Evolutionary conservation across 495 filamentous ascomycete genomes (phyloP), one percentile per base, ranked within the genome.

Genomic region (Talaromyces proteolyticus): DNA sequence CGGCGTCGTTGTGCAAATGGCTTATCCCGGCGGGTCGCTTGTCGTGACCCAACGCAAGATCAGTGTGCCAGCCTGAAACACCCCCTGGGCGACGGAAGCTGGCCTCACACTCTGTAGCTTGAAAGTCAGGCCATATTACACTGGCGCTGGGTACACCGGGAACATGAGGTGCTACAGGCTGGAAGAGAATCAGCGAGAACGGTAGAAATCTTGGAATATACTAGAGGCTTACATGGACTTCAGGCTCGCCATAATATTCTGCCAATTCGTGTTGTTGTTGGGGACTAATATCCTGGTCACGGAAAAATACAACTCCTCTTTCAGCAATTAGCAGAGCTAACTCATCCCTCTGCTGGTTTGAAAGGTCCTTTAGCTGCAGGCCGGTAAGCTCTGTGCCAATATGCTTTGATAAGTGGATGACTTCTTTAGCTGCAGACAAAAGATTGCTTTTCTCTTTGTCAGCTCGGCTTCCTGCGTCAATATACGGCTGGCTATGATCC

Each of bases 11-110:
- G 64, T 86, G 81, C 11, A 87, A 67, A 55, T 85, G 81, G 0
- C 82, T 88, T 41, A 86, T 78, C 4, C 82, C 85, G 2, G 85
- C 83, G 4, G 85, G 85, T 52, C 87, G 82, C 34, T 70, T 67
- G n/a, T 34, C 8, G 29, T 34, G 29, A 10, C 14, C 29, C 8
- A 10, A 34, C 29, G 29, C 8, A 10, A 34, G 8, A 4, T 34
- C 29, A 14, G 29, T 10, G 14, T 34, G 29, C 2, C 14, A 34
- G 14, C 29, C 29, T 34, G 29, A 14, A 34, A 34, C 29, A 10
- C 29, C 2, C 8, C 8, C 8, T 34, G 29, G 29, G 8, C 29
- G 29, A 10, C 29, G 29, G 14, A 8, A 34, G 8, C 8, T 34
- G 29, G 8, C 8, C 29, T 14, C 8, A 34, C 29, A 14, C 8